phyloP scores from a whole-genome alignment of 495 filamentous ascomycete genomes.

The Talaromyces trachyspermus region DNA sequence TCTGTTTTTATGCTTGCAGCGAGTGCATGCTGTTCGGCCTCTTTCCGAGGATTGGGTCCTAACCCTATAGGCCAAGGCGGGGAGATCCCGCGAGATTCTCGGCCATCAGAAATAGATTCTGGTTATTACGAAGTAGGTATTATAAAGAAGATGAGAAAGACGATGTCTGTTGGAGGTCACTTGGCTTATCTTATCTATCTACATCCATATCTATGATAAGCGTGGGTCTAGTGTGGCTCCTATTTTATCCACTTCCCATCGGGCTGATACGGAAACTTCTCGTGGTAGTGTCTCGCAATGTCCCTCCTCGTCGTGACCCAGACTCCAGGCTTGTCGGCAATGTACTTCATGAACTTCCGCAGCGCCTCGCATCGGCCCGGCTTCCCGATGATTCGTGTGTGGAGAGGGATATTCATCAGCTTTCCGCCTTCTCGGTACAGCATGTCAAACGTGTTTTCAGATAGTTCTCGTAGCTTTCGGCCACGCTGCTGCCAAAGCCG shows the following conservation, averaged over 20 bases:
- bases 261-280: conserved; percentile 35
- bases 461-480: background rate
- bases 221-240: too few species aligned
- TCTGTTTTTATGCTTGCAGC: background rate
- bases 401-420: background rate
- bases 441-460: background rate
- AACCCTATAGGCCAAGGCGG: too few species aligned
- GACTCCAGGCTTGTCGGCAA: conserved; percentile 30
- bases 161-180: too few species aligned
- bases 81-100: too few species aligned
- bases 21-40: background rate
- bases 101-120: too few species aligned
- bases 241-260: too few species aligned
- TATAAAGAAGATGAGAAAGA: too few species aligned
- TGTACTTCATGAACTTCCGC: conserved; percentile 38
- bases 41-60: background rate
- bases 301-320: conserved; percentile 39
- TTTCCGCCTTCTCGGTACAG: background rate
- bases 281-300: conserved; percentile 34
- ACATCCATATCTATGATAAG: too few species aligned
- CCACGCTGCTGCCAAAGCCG: background rate
- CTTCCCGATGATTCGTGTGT: conserved; percentile 18
- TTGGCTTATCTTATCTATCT: too few species aligned
- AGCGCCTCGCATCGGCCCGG: conserved; percentile 34
- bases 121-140: too few species aligned